These are phyloP conservation scores for Metschnikowia kunwiensis DNA, from an alignment of 805 yeast species.

Conservation along the genomic window DNA sequence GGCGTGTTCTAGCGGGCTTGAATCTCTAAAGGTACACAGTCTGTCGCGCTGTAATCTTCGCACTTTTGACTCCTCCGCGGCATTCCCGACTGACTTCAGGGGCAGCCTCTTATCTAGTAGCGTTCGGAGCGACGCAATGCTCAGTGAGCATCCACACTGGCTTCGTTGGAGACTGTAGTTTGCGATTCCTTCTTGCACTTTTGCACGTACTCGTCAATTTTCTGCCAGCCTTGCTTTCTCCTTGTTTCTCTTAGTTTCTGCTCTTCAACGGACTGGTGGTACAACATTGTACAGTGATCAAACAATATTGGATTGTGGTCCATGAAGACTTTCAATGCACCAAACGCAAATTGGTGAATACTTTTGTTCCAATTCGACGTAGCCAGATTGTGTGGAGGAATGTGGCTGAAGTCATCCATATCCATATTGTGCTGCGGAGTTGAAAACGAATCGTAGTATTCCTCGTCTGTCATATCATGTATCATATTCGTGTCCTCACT, in stretches of 20 bases:
- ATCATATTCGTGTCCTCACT: slow-evolving; percentile 18
- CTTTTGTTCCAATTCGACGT: slow-evolving; percentile 88
- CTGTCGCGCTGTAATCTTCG: no score
- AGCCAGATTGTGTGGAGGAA: slow-evolving; percentile 44
- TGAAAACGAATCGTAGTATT: slow-evolving; percentile 41
- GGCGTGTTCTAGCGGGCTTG: no score
- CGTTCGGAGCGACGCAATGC: neutral
- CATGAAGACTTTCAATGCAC: slow-evolving; percentile 86
- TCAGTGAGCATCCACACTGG: slow-evolving; percentile 14
- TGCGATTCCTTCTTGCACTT: slow-evolving; percentile 14
- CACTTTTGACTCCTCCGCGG: slow-evolving; percentile 10
- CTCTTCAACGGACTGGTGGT: slow-evolving; percentile 75
- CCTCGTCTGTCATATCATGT: slow-evolving; percentile 43
- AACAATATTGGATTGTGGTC: slow-evolving; percentile 88
- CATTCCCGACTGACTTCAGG: slow-evolving; percentile 4
- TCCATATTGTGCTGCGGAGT: slow-evolving; percentile 33
- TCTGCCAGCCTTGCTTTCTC: slow-evolving; percentile 67
- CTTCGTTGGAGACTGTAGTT: slow-evolving; percentile 6
- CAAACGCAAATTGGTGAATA: slow-evolving; percentile 84
- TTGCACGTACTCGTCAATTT: slow-evolving; percentile 58
- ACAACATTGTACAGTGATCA: slow-evolving; percentile 87
- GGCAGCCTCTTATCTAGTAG: neutral
- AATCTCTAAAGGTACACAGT: no score
- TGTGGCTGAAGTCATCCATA: slow-evolving; percentile 31
- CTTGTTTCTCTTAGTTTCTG: slow-evolving; percentile 61